phyloP scores from a whole-genome alignment of 106 monocot species.

The Platanthera zijinensis region DNA sequence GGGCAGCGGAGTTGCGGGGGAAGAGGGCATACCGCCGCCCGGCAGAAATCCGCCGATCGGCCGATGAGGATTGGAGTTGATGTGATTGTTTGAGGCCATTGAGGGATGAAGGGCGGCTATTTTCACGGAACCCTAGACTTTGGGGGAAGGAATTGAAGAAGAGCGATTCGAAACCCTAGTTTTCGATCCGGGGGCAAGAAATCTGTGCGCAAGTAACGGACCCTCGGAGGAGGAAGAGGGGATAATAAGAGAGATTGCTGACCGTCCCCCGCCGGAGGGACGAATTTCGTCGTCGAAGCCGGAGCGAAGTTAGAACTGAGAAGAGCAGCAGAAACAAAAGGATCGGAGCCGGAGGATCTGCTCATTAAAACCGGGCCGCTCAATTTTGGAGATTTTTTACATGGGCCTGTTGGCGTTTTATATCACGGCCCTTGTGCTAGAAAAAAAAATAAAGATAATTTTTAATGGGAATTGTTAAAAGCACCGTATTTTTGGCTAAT shows the following conservation, averaged over 20 bases:
- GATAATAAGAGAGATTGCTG: background rate
- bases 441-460: no score
- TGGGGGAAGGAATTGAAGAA: background rate
- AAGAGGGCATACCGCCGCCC: slow-evolving; percentile 15
- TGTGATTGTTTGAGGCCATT: slow-evolving; percentile 27
- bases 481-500: no score
- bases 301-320: background rate
- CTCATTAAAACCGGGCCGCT: no score
- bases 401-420: no score
- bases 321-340: background rate
- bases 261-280: background rate
- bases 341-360: no score
- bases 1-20: slow-evolving; percentile 23
- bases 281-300: background rate
- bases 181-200: background rate
- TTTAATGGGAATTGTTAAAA: no score
- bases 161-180: slow-evolving; percentile 3
- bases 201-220: background rate
- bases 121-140: background rate
- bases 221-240: background rate
- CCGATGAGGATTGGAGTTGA: slow-evolving; percentile 9
- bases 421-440: no score
- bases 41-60: slow-evolving; percentile 16
- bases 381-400: no score
- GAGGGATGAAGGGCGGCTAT: background rate